A percentile compares a stretch with the other conserved stretches of the same genome.
phyloP scores from a whole-genome alignment of 306 rosid genomes.

The Vicia faba region DNA sequence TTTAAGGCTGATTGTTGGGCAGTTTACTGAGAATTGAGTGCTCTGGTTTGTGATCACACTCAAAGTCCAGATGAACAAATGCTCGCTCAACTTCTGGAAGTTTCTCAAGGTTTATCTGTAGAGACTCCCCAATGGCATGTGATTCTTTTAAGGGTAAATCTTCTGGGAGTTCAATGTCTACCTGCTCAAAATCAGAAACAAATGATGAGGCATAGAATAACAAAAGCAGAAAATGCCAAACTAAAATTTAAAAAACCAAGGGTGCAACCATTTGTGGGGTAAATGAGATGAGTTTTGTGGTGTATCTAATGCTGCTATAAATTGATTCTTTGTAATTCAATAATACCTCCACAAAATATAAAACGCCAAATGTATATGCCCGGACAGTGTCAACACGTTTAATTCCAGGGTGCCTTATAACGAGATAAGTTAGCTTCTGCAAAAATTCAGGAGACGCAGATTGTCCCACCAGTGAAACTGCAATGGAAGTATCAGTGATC shows the following conservation, averaged over 20 bases:
- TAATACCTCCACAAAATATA: conserved; percentile 93
- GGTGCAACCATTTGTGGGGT: background rate
- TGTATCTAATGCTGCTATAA: conserved; percentile 1
- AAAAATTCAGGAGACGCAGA: conserved; percentile 92
- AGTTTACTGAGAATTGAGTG: conserved; percentile 72
- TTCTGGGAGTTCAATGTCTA: conserved; percentile 91
- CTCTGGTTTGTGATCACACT: conserved; percentile 95
- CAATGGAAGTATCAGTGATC: conserved; percentile 4
- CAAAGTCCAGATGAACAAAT: conserved; percentile 96
- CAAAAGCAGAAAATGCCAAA: background rate
- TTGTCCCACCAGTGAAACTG: conserved; percentile 89
- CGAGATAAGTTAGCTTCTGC: conserved; percentile 85
- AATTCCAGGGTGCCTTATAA: conserved; percentile 65
- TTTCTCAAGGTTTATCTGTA: conserved; percentile 75
- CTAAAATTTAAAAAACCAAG: background rate
- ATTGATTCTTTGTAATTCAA: background rate
- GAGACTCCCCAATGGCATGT: conserved; percentile 72
- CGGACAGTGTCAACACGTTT: conserved; percentile 93
- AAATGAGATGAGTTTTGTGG: background rate
- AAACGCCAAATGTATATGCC: conserved; percentile 94
- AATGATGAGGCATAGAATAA: background rate
- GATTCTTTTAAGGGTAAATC: conserved; percentile 82
- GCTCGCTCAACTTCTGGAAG: conserved; percentile 82
- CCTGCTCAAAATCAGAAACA: conserved; percentile 54
- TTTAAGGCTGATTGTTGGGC: conserved; percentile 56